These are phyloP conservation scores for Suhomyces emberorum DNA, from an alignment of 805 yeast genomes.

Conservation along the genomic window DNA sequence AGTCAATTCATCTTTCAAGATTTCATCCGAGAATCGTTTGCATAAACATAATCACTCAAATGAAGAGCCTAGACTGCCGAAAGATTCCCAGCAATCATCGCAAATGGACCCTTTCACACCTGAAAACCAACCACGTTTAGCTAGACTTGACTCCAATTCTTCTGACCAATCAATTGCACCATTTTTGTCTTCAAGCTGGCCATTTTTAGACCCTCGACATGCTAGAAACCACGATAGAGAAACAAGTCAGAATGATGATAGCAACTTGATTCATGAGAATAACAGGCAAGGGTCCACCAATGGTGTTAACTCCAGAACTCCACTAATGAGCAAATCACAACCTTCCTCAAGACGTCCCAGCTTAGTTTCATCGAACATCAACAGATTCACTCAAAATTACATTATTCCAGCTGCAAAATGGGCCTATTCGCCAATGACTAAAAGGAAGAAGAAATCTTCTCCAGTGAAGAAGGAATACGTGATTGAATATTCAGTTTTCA, in stretches of 20 bases:
- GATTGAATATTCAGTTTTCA: slow-evolving; percentile 56
- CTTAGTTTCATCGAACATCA: slow-evolving; percentile 11
- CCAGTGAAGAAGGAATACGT: slow-evolving; percentile 25
- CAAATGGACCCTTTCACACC: no score
- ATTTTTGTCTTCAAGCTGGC: slow-evolving; percentile 11
- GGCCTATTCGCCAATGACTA: slow-evolving; percentile 25
- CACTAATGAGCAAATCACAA: slow-evolving; percentile 11
- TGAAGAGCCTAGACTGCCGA: no score
- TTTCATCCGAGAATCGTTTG: no score
- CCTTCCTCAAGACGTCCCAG: slow-evolving; percentile 11
- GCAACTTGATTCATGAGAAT: no score
- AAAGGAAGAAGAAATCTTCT: slow-evolving; percentile 3
- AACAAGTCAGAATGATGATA: no score
- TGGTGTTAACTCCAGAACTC: not conserved
- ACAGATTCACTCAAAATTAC: slow-evolving; percentile 18
- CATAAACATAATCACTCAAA: no score
- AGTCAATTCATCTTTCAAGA: no score
- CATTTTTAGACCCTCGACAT: not conserved
- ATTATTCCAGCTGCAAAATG: slow-evolving; percentile 28
- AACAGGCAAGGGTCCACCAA: no score
- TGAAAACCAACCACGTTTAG: no score
- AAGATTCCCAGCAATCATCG: no score
- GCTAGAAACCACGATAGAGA: no score
- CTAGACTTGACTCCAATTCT: not conserved
- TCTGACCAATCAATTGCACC: slow-evolving; percentile 5